Evolutionary conservation across 768 basidiomycete genomes (phyloP).

Genomic region (Pleurotus djamor): DNA sequence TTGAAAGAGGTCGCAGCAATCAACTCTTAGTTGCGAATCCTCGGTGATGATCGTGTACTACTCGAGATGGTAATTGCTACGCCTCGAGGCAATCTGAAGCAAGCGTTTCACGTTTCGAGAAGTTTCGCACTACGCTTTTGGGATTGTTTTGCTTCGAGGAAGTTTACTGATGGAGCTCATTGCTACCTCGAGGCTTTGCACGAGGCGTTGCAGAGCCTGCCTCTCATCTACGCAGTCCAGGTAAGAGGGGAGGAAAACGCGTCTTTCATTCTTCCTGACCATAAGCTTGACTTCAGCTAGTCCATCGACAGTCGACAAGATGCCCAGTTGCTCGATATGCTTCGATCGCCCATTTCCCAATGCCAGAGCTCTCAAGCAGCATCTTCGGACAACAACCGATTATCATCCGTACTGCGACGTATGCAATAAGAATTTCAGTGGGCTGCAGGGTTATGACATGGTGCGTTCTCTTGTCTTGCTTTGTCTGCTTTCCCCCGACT

Average conservation of each 20-base stretch:
- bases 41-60: too few species aligned
- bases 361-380: not conserved
- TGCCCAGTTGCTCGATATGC: constrained; percentile 1
- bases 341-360: not conserved
- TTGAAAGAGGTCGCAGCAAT: too few species aligned
- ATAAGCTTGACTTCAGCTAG: not conserved
- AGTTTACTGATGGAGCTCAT: not conserved
- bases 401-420: constrained; percentile 3
- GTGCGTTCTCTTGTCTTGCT: not conserved
- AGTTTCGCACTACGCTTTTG: not conserved
- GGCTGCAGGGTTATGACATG: not conserved
- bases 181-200: not conserved
- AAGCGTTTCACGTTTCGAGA: not conserved
- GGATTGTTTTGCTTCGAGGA: not conserved
- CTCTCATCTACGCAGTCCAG: not conserved
- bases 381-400: not conserved
- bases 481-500: not conserved
- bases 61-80: too few species aligned
- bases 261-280: not conserved
- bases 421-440: constrained; percentile 2
- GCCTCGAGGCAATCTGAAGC: not conserved
- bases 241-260: not conserved
- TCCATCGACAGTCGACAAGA: not conserved
- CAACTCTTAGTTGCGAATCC: too few species aligned
- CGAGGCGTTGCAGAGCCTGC: not conserved